phyloP scores from a whole-genome alignment of 495 filamentous ascomycete genomes.

The Articulospora tetracladia region DNA sequence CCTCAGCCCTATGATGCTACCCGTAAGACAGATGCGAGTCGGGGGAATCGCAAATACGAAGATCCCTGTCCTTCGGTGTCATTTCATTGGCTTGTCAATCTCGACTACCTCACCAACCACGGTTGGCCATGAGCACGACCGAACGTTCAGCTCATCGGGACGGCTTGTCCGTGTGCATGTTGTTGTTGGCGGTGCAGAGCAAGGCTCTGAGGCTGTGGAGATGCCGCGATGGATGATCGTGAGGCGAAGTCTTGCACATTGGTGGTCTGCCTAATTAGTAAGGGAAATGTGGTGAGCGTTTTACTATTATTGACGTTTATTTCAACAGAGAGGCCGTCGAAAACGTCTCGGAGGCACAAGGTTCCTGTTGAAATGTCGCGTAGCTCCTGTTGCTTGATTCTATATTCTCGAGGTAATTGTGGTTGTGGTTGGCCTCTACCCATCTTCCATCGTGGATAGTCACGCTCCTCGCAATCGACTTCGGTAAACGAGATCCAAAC shows the following conservation, averaged over 20 bases:
- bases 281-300: no score
- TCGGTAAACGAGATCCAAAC: no score
- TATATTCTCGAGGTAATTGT: no score
- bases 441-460: no score
- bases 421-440: no score
- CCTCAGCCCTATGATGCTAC: not conserved
- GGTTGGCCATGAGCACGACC: not conserved
- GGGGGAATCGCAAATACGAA: not conserved
- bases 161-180: not conserved
- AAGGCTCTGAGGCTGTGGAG: not conserved
- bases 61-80: not conserved
- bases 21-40: not conserved
- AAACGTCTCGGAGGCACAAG: no score
- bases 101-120: not conserved
- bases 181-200: not conserved
- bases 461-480: no score
- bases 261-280: no score
- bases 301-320: no score
- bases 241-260: not conserved
- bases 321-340: no score
- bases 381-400: no score
- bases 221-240: not conserved
- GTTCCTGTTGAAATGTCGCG: no score
- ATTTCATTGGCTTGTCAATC: not conserved
- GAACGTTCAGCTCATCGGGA: not conserved